Base-by-base conservation (phyloP, 768 basidiomycete species). In the Atractiella rhizophila region DNA sequence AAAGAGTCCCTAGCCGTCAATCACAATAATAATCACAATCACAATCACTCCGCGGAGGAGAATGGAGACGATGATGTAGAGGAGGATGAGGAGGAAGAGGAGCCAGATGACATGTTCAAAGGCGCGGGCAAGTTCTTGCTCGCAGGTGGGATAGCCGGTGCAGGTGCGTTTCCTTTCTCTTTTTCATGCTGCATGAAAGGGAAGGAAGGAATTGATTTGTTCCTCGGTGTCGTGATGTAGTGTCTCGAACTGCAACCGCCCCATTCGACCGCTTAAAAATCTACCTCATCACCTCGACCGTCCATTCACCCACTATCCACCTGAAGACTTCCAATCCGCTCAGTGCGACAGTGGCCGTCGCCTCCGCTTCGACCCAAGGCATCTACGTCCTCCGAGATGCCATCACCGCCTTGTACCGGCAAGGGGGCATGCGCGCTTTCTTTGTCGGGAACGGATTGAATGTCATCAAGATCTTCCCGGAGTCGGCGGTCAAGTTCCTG, bases 401-500 rank as follows among this genome's bases (percentile, higher is more conserved):
- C 3, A 64, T 85, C 24, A 62, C 64, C 25, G 71, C 75, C 36
- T 80, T 98, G 52, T 91, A 91, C 55, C 60, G 69, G 1, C 83
- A 94, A 58, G 82, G 82, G 25, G 60, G 62, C 6, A 20, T 91
- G 13, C 65, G 74, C 37, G 79, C 75, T 3, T 98, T 96, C 58
- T 98, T 91, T 88, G 83, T 85, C n/a, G 91, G 91, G 5, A 91
- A 66, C 48, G 65, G 65, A 11, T 64, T 98, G 40, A 94, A 86
- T 35, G 77, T 94, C 21, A 68, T 72, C 39, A 96, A 96, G 64
- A 91, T 96, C 48, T 78, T 94, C 11, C 50, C 60, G 59, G 88
- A 96, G 64, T 94, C 83, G 35, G 91, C 91, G 21, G 91, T 96
- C 67, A 96, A 96, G 60, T 96, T 98, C 64, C 73, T 86, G 51